Percentiles rank a stretch among this genome's conserved stretches.
These are phyloP conservation scores for Spergularia azorica DNA, from an alignment of 179 eudicot species.

Conservation along the genomic window DNA sequence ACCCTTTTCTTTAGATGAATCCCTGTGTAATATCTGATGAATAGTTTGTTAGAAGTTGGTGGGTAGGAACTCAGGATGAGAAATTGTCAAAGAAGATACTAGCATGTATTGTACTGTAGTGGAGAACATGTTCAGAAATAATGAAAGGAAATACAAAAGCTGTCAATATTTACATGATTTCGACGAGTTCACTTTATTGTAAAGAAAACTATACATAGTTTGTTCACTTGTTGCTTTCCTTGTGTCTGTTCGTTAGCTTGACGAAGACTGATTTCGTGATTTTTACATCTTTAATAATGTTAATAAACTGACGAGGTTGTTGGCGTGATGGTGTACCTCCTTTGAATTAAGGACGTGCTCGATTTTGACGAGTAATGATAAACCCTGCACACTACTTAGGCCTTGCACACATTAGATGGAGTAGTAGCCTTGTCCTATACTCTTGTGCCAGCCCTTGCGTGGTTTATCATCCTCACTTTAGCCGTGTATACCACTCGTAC, in stretches of 20 bases:
- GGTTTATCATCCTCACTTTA: too few relatives aligned
- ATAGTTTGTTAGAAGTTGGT: slow-evolving; percentile 21
- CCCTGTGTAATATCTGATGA: slow-evolving; percentile 23
- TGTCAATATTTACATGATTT: slow-evolving; percentile 21
- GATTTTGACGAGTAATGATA: too few relatives aligned
- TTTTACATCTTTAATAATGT: too few relatives aligned
- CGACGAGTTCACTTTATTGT: slow-evolving; percentile 26
- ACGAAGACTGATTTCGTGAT: background rate
- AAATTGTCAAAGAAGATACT: slow-evolving; percentile 16
- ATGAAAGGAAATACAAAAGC: slow-evolving; percentile 16
- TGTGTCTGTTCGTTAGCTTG: background rate
- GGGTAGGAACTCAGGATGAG: slow-evolving; percentile 26
- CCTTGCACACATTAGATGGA: too few relatives aligned
- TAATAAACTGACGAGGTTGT: too few relatives aligned
- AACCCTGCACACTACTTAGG: too few relatives aligned
- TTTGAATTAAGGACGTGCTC: too few relatives aligned
- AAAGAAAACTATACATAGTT: slow-evolving; percentile 1
- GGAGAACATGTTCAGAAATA: slow-evolving; percentile 28
- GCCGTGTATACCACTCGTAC: too few relatives aligned
- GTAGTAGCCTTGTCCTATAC: too few relatives aligned
- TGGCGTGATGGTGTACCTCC: too few relatives aligned
- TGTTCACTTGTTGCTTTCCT: slow-evolving; percentile 9
- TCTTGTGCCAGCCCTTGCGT: too few relatives aligned
- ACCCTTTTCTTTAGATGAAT: background rate
- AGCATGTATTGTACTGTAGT: slow-evolving; percentile 19